Evolutionary conservation across 2,329 filamentous ascomycete genomes (phyloP).

Genomic region (Westerdykella sp.): DNA sequence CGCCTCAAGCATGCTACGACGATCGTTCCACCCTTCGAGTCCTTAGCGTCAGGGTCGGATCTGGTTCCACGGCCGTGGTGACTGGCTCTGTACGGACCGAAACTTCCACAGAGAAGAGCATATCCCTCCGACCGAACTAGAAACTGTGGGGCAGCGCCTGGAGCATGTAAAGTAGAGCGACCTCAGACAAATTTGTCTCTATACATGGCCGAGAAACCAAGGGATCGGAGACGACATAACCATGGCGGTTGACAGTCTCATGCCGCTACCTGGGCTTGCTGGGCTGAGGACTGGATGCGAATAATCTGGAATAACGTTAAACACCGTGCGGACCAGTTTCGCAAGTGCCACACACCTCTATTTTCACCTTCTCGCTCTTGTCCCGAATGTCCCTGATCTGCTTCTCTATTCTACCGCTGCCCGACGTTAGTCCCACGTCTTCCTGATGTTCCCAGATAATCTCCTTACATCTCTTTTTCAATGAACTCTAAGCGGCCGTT

Average conservation of each 20-base stretch:
- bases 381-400: constrained; percentile 60
- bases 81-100: too few species aligned
- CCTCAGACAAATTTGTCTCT: too few species aligned
- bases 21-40: too few species aligned
- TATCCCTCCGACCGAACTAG: too few species aligned
- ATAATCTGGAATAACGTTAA: constrained; percentile 21
- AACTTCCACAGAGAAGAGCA: too few species aligned
- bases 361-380: constrained; percentile 59
- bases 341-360: constrained; percentile 48
- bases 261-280: constrained; percentile 22
- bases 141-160: too few species aligned
- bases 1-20: too few species aligned
- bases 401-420: constrained; percentile 59
- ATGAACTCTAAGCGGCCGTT: constrained; percentile 90
- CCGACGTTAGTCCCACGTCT: constrained; percentile 3
- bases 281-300: constrained; percentile 24
- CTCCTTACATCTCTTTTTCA: constrained; percentile 76
- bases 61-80: too few species aligned
- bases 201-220: neutral
- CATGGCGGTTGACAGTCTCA: constrained; percentile 1
- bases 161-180: too few species aligned
- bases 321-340: neutral
- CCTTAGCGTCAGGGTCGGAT: too few species aligned
- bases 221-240: neutral
- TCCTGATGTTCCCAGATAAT: neutral